Evolutionary conservation across 257 asterid genomes (phyloP).

Genomic region (Solanum neorickii): DNA sequence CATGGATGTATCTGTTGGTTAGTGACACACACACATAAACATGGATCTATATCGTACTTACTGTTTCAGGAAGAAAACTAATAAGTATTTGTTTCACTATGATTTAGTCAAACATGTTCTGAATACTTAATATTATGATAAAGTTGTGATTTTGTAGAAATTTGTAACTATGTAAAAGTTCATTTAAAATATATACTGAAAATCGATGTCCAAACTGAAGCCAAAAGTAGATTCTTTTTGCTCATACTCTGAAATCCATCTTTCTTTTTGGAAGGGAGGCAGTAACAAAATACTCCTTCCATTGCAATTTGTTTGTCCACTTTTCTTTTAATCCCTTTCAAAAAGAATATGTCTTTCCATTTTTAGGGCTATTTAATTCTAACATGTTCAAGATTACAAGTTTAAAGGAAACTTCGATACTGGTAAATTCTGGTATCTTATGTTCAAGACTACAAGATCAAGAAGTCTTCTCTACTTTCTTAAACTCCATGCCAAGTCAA

Average conservation of each 20-base stretch:
- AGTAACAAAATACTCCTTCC: background rate
- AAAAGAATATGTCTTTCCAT: background rate
- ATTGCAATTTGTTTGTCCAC: background rate
- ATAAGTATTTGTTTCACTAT: background rate
- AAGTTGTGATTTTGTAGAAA: background rate
- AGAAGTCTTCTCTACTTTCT: background rate
- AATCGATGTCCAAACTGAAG: background rate
- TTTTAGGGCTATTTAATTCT: background rate
- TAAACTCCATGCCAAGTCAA: background rate
- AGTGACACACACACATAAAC: background rate
- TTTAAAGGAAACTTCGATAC: background rate
- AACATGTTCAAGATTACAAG: background rate
- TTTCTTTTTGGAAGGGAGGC: background rate
- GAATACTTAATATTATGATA: background rate
- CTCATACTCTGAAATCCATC: background rate
- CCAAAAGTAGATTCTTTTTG: background rate
- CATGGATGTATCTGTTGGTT: background rate
- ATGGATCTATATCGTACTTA: background rate
- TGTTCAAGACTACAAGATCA: background rate
- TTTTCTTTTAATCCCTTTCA: background rate
- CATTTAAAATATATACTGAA: no score
- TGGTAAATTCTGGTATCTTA: background rate
- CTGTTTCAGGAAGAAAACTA: background rate
- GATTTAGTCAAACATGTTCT: background rate
- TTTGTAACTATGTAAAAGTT: background rate